Percentiles rank a stretch among this genome's conserved stretches.
Evolutionary conservation across 257 asterid genomes (phyloP).

Genomic region (Voacanga thouarsii): DNA sequence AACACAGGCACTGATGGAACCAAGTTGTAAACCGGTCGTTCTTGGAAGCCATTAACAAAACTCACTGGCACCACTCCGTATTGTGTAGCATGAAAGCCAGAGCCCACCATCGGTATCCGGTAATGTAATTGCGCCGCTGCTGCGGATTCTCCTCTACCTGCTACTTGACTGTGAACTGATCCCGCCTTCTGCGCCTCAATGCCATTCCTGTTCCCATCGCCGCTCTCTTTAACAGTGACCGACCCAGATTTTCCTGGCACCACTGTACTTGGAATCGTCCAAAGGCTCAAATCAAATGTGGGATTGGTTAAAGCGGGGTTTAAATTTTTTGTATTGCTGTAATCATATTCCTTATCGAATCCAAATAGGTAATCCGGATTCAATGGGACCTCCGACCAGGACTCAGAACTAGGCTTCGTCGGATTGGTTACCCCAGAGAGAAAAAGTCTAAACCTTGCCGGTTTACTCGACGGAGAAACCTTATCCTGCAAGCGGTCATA

Average conservation of each 20-base stretch:
- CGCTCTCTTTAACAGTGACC: neutral
- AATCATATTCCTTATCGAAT: constrained; percentile 57
- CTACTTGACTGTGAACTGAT: constrained; percentile 16
- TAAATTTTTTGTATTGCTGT: neutral
- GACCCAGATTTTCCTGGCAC: constrained; percentile 28
- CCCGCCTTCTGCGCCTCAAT: neutral
- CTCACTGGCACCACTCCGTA: constrained; percentile 26
- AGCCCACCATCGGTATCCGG: constrained; percentile 43
- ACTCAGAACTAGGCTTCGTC: constrained; percentile 16
- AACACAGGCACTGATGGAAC: constrained; percentile 29
- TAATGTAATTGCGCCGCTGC: constrained; percentile 22
- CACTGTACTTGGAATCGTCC: constrained; percentile 50
- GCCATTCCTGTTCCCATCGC: neutral
- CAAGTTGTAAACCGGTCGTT: constrained; percentile 40
- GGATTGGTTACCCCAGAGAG: constrained; percentile 29
- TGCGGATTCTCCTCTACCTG: constrained; percentile 16
- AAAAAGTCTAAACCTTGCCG: constrained; percentile 60
- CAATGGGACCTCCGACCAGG: constrained; percentile 19
- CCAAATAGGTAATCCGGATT: constrained; percentile 87
- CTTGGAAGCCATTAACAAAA: constrained; percentile 25
- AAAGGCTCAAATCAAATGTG: constrained; percentile 32
- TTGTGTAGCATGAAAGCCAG: constrained; percentile 29
- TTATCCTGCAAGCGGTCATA: constrained; percentile 55
- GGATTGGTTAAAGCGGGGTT: constrained; percentile 35
- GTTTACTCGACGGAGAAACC: constrained; percentile 26